Evolutionary conservation across 495 filamentous ascomycete species (phyloP).

Genomic region (Penicillium cinerascens): DNA sequence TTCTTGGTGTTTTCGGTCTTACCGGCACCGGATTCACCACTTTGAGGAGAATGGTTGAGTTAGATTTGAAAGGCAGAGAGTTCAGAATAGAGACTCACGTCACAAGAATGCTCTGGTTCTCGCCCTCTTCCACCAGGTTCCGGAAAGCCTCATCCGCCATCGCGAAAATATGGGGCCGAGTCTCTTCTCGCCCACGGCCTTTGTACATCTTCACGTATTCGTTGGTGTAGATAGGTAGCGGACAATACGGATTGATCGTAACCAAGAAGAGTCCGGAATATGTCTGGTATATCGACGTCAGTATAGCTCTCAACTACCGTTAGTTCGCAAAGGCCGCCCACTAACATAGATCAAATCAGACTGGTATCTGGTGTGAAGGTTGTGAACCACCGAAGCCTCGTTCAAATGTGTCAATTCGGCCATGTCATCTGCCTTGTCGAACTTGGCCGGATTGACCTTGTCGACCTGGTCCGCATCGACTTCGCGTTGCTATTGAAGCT

Average conservation of each 20-base stretch:
- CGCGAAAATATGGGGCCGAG: conserved; percentile 95
- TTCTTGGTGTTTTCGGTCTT: conserved; percentile 99
- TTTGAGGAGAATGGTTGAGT: conserved; percentile 20
- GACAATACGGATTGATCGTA: conserved; percentile 94
- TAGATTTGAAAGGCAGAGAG: background rate
- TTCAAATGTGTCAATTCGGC: conserved; percentile 97
- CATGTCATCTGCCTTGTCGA: conserved; percentile 99
- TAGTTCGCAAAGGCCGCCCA: conserved; percentile 10
- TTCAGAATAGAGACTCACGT: conserved; percentile 50
- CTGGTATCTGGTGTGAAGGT: conserved; percentile 89
- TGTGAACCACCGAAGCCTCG: conserved; percentile 96
- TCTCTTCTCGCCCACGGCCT: conserved; percentile 84
- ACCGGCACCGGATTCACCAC: conserved; percentile 94
- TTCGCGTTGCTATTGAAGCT: conserved; percentile 66
- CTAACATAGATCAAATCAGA: conserved; percentile 88
- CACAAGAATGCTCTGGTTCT: conserved; percentile 96
- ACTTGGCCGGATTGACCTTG: conserved; percentile 98
- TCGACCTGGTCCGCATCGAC: conserved; percentile 83
- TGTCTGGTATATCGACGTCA: conserved; percentile 47
- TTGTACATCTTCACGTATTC: conserved; percentile 98
- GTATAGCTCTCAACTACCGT: background rate
- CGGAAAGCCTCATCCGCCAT: conserved; percentile 98
- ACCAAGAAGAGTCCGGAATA: conserved; percentile 98
- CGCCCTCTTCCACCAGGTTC: conserved; percentile 89
- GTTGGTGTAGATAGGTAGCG: conserved; percentile 91